Percentiles rank a stretch among this genome's conserved stretches.
Evolutionary conservation across 2,329 filamentous ascomycete species (phyloP).

Genomic region (Alternaria incomplexa): DNA sequence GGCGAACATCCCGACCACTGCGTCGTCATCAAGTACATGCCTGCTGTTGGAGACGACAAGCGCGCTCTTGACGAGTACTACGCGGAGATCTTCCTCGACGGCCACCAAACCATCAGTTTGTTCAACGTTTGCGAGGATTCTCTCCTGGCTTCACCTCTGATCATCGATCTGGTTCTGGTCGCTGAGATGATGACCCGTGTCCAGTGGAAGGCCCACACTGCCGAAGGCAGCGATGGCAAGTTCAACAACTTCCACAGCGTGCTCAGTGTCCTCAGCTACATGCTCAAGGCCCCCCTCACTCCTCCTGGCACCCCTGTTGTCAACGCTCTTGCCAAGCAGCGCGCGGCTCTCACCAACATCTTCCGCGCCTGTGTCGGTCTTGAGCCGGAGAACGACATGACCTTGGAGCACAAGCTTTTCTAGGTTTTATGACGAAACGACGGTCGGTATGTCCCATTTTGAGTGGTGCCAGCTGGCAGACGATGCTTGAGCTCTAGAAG

Average conservation of each 20-base stretch:
- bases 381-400: constrained; percentile 98
- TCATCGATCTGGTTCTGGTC: constrained; percentile 93
- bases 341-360: constrained; percentile 92
- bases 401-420: constrained; percentile 97
- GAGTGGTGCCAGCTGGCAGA: neutral
- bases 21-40: constrained; percentile 99
- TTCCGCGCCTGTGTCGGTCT: constrained; percentile 97
- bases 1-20: constrained; percentile 97
- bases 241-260: constrained; percentile 97
- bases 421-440: constrained; percentile 9
- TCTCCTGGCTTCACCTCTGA: constrained; percentile 90
- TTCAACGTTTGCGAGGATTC: constrained; percentile 99
- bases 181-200: constrained; percentile 99
- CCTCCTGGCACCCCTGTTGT: constrained; percentile 94
- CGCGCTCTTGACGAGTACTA: constrained; percentile 99
- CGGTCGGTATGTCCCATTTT: neutral
- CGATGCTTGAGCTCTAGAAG: neutral
- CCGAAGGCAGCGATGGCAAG: constrained; percentile 63
- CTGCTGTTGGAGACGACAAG: constrained; percentile 98
- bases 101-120: constrained; percentile 96
- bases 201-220: constrained; percentile 74
- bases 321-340: constrained; percentile 95
- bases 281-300: constrained; percentile 94
- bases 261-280: constrained; percentile 96
- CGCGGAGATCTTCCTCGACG: constrained; percentile 97